Evolutionary conservation across 1,284 basidiomycete genomes (phyloP), one percentile per base, ranked within the genome.

Genomic region (Boletus semigastroideus): DNA sequence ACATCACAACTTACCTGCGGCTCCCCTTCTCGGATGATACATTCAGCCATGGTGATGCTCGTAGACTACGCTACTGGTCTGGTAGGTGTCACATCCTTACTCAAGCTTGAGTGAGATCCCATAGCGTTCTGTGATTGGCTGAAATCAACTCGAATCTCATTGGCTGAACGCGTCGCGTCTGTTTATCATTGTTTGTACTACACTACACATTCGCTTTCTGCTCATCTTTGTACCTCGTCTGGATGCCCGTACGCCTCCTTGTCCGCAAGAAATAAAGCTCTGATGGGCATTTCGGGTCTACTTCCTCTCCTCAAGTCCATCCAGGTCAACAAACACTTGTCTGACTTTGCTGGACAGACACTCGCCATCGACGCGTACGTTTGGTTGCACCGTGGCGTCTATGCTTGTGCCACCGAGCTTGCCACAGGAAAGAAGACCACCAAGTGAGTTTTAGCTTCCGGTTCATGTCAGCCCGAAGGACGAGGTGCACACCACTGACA

Each of bases 371-470:
- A 95, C 75, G 91, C 84, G 41, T 98, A 99, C 72, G 95, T 96
- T 43, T 98, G 96, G 96, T 79, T 99, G n/a, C 97, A 99, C 70
- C 86, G 88, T 60, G 97, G 94, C 12, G 85, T 92, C 1, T 96
- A 93, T 67, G 80, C 89, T 0, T 99, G 97, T 72, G 92, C 97
- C 39, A 83, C 89, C 16, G 94, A 98, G 58, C 74, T 99, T 41
- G 94, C 93, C 13, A 90, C 87, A 1, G 93, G 93, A 19, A 85
- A 85, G 65, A 77, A 73, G 48, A 96, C 95, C 1, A 83, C 80
- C 51, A 94, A 86, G 92, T 94, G 61, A 75, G 87, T 73, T 56
- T 27, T 5, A 14, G 8, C 25, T 25, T 25, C n/a, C n/a, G n/a
- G n/a, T n/a, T n/a, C n/a, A n/a, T n/a, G n/a, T n/a, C n/a, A n/a